phyloP scores from a whole-genome alignment of 371 early-diverging fungal species.

The Dinochytrium kinnereticum region DNA sequence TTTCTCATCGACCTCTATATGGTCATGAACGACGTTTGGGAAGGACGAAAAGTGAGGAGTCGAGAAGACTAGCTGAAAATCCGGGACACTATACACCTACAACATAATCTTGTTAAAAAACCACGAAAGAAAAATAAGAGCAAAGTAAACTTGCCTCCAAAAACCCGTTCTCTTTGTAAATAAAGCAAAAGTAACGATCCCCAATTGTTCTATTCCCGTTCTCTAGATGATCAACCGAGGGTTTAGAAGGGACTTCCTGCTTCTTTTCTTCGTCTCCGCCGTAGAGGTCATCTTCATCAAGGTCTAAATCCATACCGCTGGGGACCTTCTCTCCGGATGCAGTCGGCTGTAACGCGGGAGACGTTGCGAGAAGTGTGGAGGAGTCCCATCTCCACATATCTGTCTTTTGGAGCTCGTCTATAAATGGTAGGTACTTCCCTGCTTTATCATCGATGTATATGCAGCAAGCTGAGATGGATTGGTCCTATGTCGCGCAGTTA shows the following conservation, averaged over 20 bases:
- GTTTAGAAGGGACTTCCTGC: background rate
- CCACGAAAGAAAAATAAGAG: too few species aligned
- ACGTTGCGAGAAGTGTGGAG: background rate
- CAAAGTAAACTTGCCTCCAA: too few species aligned
- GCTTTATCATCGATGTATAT: slow-evolving; percentile 65
- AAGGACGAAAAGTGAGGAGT: slow-evolving; percentile 71
- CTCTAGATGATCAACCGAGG: slow-evolving; percentile 18
- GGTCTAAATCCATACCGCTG: slow-evolving; percentile 21
- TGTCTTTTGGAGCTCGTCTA: slow-evolving; percentile 41
- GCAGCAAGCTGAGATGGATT: slow-evolving; percentile 49
- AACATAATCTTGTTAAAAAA: slow-evolving; percentile 26
- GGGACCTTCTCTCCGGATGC: background rate
- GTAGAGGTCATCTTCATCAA: slow-evolving; percentile 57
- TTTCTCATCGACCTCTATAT: slow-evolving; percentile 10
- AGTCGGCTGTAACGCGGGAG: background rate
- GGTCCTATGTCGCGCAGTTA: too few species aligned
- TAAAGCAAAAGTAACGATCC: slow-evolving; percentile 53
- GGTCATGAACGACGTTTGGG: slow-evolving; percentile 66
- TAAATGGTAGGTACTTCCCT: slow-evolving; percentile 50
- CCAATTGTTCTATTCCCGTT: slow-evolving; percentile 14
- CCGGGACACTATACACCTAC: slow-evolving; percentile 73
- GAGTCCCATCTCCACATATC: background rate
- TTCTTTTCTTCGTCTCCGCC: slow-evolving; percentile 8
- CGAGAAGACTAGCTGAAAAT: slow-evolving; percentile 68
- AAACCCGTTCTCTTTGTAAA: slow-evolving; percentile 59